Percentiles rank a stretch among this genome's conserved stretches.
These are phyloP conservation scores for Polyrhizophydium stewartii DNA, from an alignment of 371 early-diverging fungal species.

Conservation along the genomic window DNA sequence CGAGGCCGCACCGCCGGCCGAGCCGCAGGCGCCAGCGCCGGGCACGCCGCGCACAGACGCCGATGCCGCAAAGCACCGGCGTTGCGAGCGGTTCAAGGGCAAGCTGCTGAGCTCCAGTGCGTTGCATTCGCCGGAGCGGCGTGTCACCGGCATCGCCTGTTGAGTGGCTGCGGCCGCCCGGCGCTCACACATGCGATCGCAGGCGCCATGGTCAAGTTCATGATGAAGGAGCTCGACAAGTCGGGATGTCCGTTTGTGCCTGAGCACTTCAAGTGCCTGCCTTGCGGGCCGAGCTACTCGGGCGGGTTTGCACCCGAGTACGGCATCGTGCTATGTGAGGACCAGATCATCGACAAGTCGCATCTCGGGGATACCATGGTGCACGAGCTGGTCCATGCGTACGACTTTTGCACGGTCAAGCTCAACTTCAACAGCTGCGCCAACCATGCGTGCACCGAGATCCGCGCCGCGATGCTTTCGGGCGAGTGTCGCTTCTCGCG, in stretches of 20 bases:
- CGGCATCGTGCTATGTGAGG: slow-evolving; percentile 75
- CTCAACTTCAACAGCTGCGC: slow-evolving; percentile 56
- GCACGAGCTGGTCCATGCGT: slow-evolving; percentile 91
- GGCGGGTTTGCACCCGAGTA: slow-evolving; percentile 49
- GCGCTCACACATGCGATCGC: too few relatives aligned
- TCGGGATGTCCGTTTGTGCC: slow-evolving; percentile 54
- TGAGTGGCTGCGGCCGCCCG: too few relatives aligned
- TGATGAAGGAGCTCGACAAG: slow-evolving; percentile 51
- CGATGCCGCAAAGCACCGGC: too few relatives aligned
- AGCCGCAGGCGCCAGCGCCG: too few relatives aligned
- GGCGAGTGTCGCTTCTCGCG: slow-evolving; percentile 88
- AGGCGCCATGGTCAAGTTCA: slow-evolving; percentile 6
- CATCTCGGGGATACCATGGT: slow-evolving; percentile 83
- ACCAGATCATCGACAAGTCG: slow-evolving; percentile 58
- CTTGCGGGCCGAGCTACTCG: slow-evolving; percentile 67
- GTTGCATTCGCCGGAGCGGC: too few relatives aligned
- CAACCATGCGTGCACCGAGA: slow-evolving; percentile 87
- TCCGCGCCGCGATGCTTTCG: slow-evolving; percentile 86
- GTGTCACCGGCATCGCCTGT: too few relatives aligned
- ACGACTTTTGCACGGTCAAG: slow-evolving; percentile 75
- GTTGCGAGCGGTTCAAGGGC: too few relatives aligned
- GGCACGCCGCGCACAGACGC: too few relatives aligned
- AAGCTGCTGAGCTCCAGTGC: too few relatives aligned
- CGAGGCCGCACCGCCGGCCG: too few relatives aligned
- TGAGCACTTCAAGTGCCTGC: slow-evolving; percentile 64